These are phyloP conservation scores for Aspergillus luchuensis DNA, from an alignment of 2,329 filamentous ascomycete species.

Conservation along the genomic window DNA sequence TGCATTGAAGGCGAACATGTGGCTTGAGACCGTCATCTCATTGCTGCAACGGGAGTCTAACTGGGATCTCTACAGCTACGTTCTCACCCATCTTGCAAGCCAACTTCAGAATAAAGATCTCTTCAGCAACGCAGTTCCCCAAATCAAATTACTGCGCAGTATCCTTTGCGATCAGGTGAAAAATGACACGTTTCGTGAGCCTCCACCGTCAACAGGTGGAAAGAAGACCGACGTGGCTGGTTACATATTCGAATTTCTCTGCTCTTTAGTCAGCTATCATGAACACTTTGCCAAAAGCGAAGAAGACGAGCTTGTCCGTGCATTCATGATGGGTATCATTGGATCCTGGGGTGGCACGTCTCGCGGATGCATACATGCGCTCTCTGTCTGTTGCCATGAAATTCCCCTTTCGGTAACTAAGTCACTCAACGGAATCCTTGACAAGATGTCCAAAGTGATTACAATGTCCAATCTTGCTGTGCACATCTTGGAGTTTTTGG, in stretches of 20 bases:
- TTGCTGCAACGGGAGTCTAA: slow-evolving; percentile 74
- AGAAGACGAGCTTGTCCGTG: slow-evolving; percentile 83
- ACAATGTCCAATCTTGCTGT: slow-evolving; percentile 89
- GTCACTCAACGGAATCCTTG: slow-evolving; percentile 79
- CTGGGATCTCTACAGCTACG: slow-evolving; percentile 92
- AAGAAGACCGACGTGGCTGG: slow-evolving; percentile 87
- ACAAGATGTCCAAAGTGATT: slow-evolving; percentile 94
- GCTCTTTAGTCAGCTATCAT: slow-evolving; percentile 88
- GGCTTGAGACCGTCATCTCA: slow-evolving; percentile 76
- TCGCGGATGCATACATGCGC: slow-evolving; percentile 89
- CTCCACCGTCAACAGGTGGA: slow-evolving; percentile 74
- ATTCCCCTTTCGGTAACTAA: slow-evolving; percentile 85
- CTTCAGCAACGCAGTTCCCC: slow-evolving; percentile 71
- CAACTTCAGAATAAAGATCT: slow-evolving; percentile 89
- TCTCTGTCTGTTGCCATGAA: slow-evolving; percentile 94
- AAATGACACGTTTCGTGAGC: slow-evolving; percentile 75
- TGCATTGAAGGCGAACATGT: slow-evolving; percentile 63
- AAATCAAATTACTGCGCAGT: slow-evolving; percentile 74
- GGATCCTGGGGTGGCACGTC: slow-evolving; percentile 82
- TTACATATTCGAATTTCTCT: slow-evolving; percentile 83
- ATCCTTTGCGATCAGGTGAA: slow-evolving; percentile 82
- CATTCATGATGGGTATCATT: slow-evolving; percentile 79
- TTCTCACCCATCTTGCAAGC: slow-evolving; percentile 80
- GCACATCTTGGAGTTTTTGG: slow-evolving; percentile 95
- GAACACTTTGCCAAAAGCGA: slow-evolving; percentile 79